phyloP scores from a whole-genome alignment of 192 early-diverging fungal genomes.

The Diversispora eburnea region DNA sequence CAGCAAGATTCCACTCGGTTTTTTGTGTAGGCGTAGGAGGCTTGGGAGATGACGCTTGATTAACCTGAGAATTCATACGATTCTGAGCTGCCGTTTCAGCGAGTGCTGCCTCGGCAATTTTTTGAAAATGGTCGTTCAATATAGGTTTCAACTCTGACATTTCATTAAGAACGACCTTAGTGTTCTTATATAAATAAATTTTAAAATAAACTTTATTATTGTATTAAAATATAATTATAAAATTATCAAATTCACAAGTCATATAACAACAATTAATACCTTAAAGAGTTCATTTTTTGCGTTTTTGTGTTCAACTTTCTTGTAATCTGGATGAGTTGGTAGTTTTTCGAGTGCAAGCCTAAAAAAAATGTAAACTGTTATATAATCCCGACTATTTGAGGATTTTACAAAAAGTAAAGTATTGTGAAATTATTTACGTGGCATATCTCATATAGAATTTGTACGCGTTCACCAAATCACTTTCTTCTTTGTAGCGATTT shows the following conservation, averaged over 20 bases:
- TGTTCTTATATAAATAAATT: neutral
- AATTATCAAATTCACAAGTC: neutral
- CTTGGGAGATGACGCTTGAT: neutral
- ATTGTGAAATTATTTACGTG: constrained; percentile 1
- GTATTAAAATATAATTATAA: neutral
- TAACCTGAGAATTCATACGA: neutral
- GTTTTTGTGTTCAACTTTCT: neutral
- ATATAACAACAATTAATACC: neutral
- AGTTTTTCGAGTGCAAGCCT: constrained; percentile 8
- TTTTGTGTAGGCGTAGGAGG: neutral
- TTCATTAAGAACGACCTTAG: constrained; percentile 15
- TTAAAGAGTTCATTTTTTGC: neutral
- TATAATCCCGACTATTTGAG: neutral
- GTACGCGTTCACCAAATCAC: constrained; percentile 8
- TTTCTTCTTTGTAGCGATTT: constrained; percentile 12
- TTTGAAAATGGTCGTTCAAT: neutral
- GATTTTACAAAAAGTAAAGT: neutral
- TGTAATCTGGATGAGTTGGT: constrained; percentile 14
- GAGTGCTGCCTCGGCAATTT: neutral
- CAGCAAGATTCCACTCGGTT: neutral
- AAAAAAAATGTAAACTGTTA: neutral
- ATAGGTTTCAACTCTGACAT: constrained; percentile 17
- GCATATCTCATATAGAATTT: constrained; percentile 20
- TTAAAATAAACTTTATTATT: neutral
- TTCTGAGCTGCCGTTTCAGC: neutral